Percentiles rank a stretch among this genome's conserved stretches.
Evolutionary conservation across 1,139 yeast species (phyloP).

Genomic region (Pneumocystis oryctolagi): DNA sequence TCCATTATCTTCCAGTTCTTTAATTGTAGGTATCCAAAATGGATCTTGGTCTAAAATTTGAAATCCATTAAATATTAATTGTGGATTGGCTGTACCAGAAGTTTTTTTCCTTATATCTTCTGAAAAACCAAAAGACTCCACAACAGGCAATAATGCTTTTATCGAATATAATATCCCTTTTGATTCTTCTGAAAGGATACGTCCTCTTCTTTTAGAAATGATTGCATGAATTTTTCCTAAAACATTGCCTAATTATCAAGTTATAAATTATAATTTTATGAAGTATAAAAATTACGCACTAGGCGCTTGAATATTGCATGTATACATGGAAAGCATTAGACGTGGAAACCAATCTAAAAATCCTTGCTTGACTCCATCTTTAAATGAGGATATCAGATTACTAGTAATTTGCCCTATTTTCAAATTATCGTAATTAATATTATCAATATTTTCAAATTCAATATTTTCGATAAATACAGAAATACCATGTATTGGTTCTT

Average conservation of each 20-base stretch:
- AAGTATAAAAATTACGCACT: background rate
- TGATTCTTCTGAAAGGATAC: conserved; percentile 80
- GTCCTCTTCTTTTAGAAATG: conserved; percentile 76
- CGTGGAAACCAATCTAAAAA: conserved; percentile 76
- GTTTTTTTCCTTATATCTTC: conserved; percentile 89
- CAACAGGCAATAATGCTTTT: conserved; percentile 75
- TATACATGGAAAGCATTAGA: conserved; percentile 76
- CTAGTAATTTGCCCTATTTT: conserved; percentile 32
- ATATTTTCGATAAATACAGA: conserved; percentile 37
- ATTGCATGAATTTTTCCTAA: conserved; percentile 92
- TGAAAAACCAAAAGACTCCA: conserved; percentile 91
- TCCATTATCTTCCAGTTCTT: conserved; percentile 85
- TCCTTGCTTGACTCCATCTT: conserved; percentile 56
- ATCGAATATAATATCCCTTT: conserved; percentile 91
- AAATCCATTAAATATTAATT: conserved; percentile 77
- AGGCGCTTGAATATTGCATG: conserved; percentile 80
- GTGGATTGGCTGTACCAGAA: conserved; percentile 96
- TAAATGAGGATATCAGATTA: conserved; percentile 54
- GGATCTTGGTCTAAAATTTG: conserved; percentile 84
- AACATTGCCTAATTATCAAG: conserved; percentile 52
- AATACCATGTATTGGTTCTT: conserved; percentile 79
- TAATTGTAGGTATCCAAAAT: conserved; percentile 98
- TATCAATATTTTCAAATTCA: conserved; percentile 3
- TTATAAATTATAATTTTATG: background rate
- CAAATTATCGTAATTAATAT: conserved; percentile 11